Evolutionary conservation across 306 rosid species (phyloP).

Genomic region (Cucumis melo): DNA sequence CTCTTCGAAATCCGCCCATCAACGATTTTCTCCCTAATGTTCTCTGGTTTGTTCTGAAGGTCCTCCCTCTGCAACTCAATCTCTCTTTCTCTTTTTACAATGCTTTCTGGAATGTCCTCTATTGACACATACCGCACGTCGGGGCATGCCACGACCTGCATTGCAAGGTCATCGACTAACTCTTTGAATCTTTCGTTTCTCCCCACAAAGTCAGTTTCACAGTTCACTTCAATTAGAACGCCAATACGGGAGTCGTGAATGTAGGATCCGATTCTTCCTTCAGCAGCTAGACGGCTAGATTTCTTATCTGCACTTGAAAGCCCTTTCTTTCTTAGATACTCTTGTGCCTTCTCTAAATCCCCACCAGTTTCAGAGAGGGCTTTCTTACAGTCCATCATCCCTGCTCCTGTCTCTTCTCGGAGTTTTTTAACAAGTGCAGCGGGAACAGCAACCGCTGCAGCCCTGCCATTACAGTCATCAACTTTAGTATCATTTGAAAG

Average conservation of each 20-base stretch:
- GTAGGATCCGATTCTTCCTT: conserved; percentile 92
- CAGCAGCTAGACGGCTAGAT: conserved; percentile 86
- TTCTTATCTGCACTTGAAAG: conserved; percentile 89
- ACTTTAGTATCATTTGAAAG: background rate
- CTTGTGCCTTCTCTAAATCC: conserved; percentile 95
- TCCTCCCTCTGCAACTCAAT: conserved; percentile 92
- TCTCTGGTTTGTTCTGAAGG: conserved; percentile 74
- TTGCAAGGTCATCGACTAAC: conserved; percentile 85
- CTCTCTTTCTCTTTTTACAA: conserved; percentile 51
- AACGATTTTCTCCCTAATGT: conserved; percentile 79
- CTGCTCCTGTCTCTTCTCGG: conserved; percentile 94
- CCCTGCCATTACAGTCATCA: conserved; percentile 32
- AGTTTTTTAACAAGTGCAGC: conserved; percentile 78
- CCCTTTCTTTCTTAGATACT: conserved; percentile 90
- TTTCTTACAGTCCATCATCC: conserved; percentile 99
- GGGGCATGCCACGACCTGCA: conserved; percentile 90
- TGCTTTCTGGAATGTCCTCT: conserved; percentile 64
- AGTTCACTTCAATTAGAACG: conserved; percentile 87
- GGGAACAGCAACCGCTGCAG: conserved; percentile 47
- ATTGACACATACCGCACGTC: conserved; percentile 67
- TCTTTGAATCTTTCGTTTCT: conserved; percentile 77
- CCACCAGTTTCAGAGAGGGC: conserved; percentile 90
- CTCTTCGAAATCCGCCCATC: conserved; percentile 94
- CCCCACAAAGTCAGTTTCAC: conserved; percentile 90
- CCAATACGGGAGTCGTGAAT: conserved; percentile 92